phyloP scores from a whole-genome alignment of 2,329 filamentous ascomycete genomes.

The Colletotrichum sp. region DNA sequence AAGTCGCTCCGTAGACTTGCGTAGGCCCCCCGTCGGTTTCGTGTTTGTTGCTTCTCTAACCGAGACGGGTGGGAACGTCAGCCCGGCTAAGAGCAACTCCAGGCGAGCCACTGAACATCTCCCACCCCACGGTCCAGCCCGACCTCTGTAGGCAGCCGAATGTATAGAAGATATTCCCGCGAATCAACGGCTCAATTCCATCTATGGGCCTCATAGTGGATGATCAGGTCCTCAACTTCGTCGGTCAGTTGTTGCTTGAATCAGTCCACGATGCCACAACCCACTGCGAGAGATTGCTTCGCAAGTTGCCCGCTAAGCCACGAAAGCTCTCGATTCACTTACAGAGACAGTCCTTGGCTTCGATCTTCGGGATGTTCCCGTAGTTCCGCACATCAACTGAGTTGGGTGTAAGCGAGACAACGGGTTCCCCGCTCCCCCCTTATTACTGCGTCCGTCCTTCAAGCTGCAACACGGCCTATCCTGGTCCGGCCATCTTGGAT shows the following conservation, averaged over 20 bases:
- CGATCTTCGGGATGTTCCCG: not conserved
- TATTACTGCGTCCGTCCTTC: not conserved
- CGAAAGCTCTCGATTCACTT: not conserved
- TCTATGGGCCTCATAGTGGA: not conserved
- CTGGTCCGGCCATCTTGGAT: not conserved
- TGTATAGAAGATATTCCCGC: not conserved
- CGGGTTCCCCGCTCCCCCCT: not conserved
- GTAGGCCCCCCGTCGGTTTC: not conserved
- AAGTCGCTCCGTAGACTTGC: not conserved
- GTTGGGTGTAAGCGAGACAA: not conserved
- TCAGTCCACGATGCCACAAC: not conserved
- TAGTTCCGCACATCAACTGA: not conserved
- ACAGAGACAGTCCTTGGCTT: not conserved
- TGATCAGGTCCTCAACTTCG: not conserved
- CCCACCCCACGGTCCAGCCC: not conserved
- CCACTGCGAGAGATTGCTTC: not conserved
- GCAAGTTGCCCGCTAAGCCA: not conserved
- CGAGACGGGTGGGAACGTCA: not conserved
- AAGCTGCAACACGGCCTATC: not conserved
- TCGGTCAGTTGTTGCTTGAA: not conserved
- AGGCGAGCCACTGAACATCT: not conserved
- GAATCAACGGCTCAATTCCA: not conserved
- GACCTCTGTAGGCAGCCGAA: not conserved
- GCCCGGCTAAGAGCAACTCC: not conserved
- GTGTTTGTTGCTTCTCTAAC: not conserved